These are phyloP conservation scores for Lachnellula arida DNA, from an alignment of 2,329 filamentous ascomycete genomes.

Conservation along the genomic window DNA sequence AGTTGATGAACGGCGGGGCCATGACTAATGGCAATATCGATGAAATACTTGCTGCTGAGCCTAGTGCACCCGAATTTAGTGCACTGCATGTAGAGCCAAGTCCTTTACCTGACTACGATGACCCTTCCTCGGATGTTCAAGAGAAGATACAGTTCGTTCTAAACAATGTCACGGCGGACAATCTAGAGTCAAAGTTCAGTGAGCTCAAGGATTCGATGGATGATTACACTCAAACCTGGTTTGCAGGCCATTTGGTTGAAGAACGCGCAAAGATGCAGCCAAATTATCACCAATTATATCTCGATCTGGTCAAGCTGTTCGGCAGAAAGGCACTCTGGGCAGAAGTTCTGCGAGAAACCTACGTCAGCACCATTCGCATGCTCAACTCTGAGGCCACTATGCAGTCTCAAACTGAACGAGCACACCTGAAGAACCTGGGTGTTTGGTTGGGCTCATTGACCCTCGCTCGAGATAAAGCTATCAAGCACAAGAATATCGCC, in stretches of 20 bases:
- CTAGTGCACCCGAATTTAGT: conserved; percentile 65
- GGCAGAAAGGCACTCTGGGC: conserved; percentile 74
- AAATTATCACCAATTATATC: conserved; percentile 91
- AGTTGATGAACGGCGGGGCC: conserved; percentile 40
- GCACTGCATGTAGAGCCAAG: conserved; percentile 73
- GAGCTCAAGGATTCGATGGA: conserved; percentile 77
- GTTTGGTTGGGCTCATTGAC: conserved; percentile 92
- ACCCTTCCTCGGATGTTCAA: conserved; percentile 78
- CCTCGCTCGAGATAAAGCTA: conserved; percentile 87
- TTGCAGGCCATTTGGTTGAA: conserved; percentile 89
- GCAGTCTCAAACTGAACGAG: conserved; percentile 77
- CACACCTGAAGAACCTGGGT: conserved; percentile 87
- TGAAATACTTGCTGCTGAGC: conserved; percentile 54
- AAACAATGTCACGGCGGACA: conserved; percentile 92
- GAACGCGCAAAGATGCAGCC: conserved; percentile 96
- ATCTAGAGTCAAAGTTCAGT: conserved; percentile 75
- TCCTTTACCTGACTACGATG: conserved; percentile 64
- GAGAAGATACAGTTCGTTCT: conserved; percentile 94
- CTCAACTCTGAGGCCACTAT: conserved; percentile 87
- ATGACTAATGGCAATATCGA: conserved; percentile 69
- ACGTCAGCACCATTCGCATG: conserved; percentile 77
- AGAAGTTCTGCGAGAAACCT: conserved; percentile 91
- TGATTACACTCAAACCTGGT: conserved; percentile 88
- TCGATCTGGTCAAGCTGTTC: conserved; percentile 82
- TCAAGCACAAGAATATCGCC: conserved; percentile 93